Evolutionary conservation across 2,329 filamentous ascomycete species (phyloP).

Genomic region (Colletotrichum sp.): DNA sequence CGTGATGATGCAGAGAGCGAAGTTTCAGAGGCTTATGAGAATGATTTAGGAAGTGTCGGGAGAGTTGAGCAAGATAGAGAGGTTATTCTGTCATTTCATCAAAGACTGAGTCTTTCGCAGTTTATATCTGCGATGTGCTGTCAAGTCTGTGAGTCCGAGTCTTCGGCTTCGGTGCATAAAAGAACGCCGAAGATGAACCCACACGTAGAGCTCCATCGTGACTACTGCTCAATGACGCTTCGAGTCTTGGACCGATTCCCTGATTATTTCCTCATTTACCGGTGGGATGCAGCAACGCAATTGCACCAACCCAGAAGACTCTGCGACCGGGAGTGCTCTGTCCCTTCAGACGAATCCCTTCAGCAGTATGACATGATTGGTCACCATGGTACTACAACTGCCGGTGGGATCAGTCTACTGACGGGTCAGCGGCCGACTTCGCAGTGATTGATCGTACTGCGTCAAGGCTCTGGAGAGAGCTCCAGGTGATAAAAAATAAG

Average conservation of each 20-base stretch:
- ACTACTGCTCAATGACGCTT: background rate
- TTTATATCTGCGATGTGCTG: background rate
- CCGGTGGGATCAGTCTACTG: background rate
- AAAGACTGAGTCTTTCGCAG: background rate
- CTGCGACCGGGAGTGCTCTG: background rate
- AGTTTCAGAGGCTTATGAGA: accelerated
- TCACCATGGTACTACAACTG: background rate
- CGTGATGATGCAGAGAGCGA: background rate
- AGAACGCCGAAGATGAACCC: background rate
- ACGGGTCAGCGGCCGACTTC: background rate
- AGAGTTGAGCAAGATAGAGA: background rate
- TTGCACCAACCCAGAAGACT: background rate
- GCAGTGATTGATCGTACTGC: background rate
- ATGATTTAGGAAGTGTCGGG: background rate
- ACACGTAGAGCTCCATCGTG: background rate
- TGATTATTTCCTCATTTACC: background rate
- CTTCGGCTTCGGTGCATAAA: background rate
- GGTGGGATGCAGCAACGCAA: background rate
- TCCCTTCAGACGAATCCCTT: background rate
- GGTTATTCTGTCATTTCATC: background rate
- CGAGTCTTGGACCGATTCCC: background rate
- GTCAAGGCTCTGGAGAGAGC: background rate
- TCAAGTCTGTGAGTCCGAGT: background rate
- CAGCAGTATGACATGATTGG: background rate
- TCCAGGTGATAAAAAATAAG: background rate